A percentile compares a stretch with the other conserved stretches of the same genome.
phyloP scores from a whole-genome alignment of 805 yeast genomes.

The Zygoascus bituminiphila region DNA sequence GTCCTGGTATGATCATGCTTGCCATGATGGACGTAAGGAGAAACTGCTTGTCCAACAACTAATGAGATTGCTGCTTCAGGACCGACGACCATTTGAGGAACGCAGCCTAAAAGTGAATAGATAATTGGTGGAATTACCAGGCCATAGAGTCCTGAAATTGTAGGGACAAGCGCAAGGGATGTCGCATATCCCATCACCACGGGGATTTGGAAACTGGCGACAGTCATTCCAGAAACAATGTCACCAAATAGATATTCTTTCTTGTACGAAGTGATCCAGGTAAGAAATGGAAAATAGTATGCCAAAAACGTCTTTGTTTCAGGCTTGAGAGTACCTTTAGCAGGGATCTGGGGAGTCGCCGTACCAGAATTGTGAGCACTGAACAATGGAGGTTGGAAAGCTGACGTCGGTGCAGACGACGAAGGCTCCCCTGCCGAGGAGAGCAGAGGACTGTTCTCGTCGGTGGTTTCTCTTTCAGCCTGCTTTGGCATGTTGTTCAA shows the following conservation, averaged over 20 bases:
- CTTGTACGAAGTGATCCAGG: constrained; percentile 44
- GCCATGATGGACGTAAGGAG: constrained; percentile 33
- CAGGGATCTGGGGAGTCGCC: neutral
- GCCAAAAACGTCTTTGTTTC: constrained; percentile 29
- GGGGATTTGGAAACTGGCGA: constrained; percentile 90
- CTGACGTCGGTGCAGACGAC: neutral
- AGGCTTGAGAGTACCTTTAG: neutral
- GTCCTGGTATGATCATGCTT: constrained; percentile 2
- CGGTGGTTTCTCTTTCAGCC: neutral
- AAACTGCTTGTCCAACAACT: constrained; percentile 72
- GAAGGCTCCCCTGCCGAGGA: too few species aligned
- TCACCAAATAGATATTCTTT: constrained; percentile 44
- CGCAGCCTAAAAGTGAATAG: constrained; percentile 72
- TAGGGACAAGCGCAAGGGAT: constrained; percentile 75
- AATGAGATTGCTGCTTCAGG: constrained; percentile 86
- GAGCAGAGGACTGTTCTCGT: neutral
- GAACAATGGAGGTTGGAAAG: neutral
- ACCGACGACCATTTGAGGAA: constrained; percentile 84
- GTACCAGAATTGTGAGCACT: neutral
- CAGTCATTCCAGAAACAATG: constrained; percentile 71
- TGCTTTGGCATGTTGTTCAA: neutral
- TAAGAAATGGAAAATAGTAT: constrained; percentile 48
- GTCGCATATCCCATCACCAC: constrained; percentile 77
- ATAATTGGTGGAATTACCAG: constrained; percentile 71
- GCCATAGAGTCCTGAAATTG: constrained; percentile 69